Evolutionary conservation across 163 green algal genomes (phyloP).

Genomic region (Scenedesmus sp.): DNA sequence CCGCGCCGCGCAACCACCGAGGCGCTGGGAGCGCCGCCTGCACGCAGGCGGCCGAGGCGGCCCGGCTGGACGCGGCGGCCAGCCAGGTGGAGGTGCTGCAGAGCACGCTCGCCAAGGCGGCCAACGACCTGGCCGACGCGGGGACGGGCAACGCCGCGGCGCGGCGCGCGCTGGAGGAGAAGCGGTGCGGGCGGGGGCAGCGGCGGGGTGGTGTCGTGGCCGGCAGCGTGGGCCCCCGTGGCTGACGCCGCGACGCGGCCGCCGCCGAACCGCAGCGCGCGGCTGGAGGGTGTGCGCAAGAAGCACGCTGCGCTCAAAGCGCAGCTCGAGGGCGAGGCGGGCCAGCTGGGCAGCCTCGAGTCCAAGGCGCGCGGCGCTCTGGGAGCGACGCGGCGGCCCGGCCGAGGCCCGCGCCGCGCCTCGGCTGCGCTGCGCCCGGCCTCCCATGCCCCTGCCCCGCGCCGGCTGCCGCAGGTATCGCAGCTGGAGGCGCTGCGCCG

Average conservation of each 20-base stretch:
- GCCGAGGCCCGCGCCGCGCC: no score
- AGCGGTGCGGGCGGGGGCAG: slow-evolving; percentile 42
- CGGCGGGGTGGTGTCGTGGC: no score
- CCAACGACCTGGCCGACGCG: slow-evolving; percentile 66
- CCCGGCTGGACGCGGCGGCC: slow-evolving; percentile 51
- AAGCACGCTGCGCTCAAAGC: slow-evolving; percentile 56
- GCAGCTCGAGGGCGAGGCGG: slow-evolving; percentile 76
- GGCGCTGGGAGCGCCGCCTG: no score
- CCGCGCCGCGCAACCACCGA: not conserved
- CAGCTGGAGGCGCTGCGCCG: slow-evolving; percentile 64
- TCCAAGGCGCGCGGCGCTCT: slow-evolving; percentile 59
- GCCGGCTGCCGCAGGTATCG: slow-evolving; percentile 49
- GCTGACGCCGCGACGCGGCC: no score
- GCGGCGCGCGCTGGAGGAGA: slow-evolving; percentile 64
- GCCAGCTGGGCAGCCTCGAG: slow-evolving; percentile 74
- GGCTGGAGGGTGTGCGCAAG: slow-evolving; percentile 61
- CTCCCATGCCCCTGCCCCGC: no score
- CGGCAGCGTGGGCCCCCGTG: no score
- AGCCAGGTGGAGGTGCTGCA: slow-evolving; percentile 71
- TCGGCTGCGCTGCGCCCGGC: no score
- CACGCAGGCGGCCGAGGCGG: slow-evolving; percentile 52
- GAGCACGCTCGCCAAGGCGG: slow-evolving; percentile 67
- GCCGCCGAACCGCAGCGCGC: slow-evolving; percentile 30
- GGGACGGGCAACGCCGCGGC: slow-evolving; percentile 52
- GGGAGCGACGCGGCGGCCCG: no score